Evolutionary conservation across 164 flowering plant species (phyloP).

Genomic region (Vitis riparia): DNA sequence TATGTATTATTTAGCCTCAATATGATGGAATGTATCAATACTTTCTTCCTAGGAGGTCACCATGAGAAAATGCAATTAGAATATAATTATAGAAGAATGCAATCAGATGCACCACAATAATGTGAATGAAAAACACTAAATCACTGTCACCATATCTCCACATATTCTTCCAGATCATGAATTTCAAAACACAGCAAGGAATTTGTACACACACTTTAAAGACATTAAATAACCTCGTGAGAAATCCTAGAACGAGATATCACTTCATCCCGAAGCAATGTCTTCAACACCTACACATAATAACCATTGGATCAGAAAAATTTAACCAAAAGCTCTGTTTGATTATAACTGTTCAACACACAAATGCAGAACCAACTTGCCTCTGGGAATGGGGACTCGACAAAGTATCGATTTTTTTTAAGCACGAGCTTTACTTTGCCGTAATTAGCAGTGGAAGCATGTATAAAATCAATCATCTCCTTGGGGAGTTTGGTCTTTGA

Average conservation of each 20-base stretch:
- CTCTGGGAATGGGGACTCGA: conserved; percentile 96
- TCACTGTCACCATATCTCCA: too few species aligned
- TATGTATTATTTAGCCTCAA: too few species aligned
- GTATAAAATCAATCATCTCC: conserved; percentile 61
- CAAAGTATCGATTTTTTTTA: conserved; percentile 88
- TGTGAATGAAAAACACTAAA: too few species aligned
- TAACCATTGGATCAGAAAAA: background rate
- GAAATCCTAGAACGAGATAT: conserved; percentile 26
- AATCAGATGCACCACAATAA: too few species aligned
- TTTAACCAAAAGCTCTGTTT: background rate
- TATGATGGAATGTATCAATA: too few species aligned
- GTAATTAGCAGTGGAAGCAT: conserved; percentile 89
- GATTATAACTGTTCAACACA: background rate
- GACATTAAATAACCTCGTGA: conserved; percentile 24
- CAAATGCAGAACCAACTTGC: conserved; percentile 30
- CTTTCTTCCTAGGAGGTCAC: too few species aligned
- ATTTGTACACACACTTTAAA: background rate
- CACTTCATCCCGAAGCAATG: conserved; percentile 31
- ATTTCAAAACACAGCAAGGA: too few species aligned
- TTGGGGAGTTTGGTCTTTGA: conserved; percentile 43
- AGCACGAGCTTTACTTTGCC: conserved; percentile 99
- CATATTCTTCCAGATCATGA: too few species aligned
- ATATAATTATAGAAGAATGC: too few species aligned
- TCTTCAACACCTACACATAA: conserved; percentile 34
- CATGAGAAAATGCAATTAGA: too few species aligned